These are phyloP conservation scores for Schizophyllum amplum DNA, from an alignment of 1,284 basidiomycete species.

Conservation along the genomic window DNA sequence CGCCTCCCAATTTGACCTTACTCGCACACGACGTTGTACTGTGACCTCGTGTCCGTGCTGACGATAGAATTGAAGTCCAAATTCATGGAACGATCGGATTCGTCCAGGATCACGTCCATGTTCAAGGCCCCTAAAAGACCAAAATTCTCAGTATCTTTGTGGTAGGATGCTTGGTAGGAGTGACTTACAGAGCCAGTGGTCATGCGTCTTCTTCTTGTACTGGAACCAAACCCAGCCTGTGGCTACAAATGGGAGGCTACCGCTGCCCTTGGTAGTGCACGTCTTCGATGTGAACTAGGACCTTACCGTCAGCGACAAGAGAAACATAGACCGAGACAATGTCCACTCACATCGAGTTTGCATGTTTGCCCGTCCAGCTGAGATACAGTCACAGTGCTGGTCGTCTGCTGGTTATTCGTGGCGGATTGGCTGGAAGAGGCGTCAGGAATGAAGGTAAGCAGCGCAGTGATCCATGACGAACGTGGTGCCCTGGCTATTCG, in stretches of 20 bases:
- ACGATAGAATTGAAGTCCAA: not conserved
- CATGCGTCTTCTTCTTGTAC: not conserved
- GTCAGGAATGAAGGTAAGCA: not conserved
- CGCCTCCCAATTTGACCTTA: too few relatives aligned
- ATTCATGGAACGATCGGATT: not conserved
- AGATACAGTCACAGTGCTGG: not conserved
- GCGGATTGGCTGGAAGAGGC: not conserved
- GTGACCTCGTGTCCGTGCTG: not conserved
- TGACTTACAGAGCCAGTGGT: not conserved
- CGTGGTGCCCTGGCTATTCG: not conserved
- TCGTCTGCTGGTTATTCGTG: not conserved
- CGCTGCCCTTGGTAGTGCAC: not conserved
- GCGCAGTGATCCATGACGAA: not conserved
- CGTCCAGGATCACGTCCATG: not conserved
- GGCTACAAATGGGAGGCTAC: not conserved
- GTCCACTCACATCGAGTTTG: too few relatives aligned
- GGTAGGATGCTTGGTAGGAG: not conserved
- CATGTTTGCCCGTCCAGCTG: not conserved
- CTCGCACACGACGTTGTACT: not conserved
- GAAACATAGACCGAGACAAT: too few relatives aligned
- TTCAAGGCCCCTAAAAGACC: not conserved
- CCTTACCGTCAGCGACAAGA: too few relatives aligned
- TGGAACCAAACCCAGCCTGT: slow-evolving; percentile 2
- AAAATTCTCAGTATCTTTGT: not conserved
- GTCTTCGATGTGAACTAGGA: not conserved